Conservation (phyloP, 2,329 filamentous ascomycete genomes). For the Sporothrix humicola region DNA sequence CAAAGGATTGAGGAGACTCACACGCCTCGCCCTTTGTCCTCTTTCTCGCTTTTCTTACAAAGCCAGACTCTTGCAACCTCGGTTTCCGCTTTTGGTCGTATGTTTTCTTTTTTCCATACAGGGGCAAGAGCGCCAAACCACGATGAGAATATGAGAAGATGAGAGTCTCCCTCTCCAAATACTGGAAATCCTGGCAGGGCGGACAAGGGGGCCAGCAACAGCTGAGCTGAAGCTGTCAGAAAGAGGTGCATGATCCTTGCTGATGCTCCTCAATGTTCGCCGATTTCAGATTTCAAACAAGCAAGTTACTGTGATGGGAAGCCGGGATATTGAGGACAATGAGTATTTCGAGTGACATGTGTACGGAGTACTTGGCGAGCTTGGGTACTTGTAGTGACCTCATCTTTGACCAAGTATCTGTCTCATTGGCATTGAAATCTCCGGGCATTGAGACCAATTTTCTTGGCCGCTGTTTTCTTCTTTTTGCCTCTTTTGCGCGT, state of each 20-base stretch:
- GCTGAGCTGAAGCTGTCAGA: constrained; percentile 13
- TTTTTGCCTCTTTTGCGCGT: too few relatives aligned
- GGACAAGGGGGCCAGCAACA: neutral
- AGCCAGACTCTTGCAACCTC: neutral
- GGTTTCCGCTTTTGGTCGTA: constrained; percentile 16
- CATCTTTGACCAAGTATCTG: neutral
- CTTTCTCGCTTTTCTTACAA: neutral
- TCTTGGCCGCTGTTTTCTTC: neutral
- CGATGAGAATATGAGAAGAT: too few relatives aligned
- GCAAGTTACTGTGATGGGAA: neutral
- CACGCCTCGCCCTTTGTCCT: too few relatives aligned
- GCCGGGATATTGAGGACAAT: neutral
- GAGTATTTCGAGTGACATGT: neutral
- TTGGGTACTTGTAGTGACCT: constrained; percentile 9
- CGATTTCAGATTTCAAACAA: neutral
- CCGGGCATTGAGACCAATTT: constrained; percentile 5
- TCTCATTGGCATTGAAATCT: neutral
- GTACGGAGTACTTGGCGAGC: neutral
- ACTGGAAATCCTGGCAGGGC: neutral
- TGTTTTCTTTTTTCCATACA: constrained; percentile 6
- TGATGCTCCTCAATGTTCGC: neutral
- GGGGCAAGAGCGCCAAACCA: neutral
- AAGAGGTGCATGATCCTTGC: constrained; percentile 9
- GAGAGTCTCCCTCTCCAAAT: too few relatives aligned
- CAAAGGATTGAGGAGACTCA: neutral